A percentile compares a stretch with the other conserved stretches of the same genome.
Conservation (phyloP, 176 grass and related monocot genomes). For the Juncus effusus region DNA sequence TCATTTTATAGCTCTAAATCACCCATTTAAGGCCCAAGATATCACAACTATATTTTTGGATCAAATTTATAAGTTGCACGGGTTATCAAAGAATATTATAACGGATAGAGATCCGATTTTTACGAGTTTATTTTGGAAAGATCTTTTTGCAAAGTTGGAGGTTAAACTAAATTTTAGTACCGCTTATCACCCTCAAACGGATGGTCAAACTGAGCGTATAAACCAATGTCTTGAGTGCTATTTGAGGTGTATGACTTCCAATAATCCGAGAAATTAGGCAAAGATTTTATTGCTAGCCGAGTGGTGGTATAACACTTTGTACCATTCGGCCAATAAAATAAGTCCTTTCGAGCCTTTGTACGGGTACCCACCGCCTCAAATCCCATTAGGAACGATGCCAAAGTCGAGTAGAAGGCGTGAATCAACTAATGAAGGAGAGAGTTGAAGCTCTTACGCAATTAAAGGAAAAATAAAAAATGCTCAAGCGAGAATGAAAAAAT, state of each 20-base stretch:
- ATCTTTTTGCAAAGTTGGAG: neutral
- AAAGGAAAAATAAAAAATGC: neutral
- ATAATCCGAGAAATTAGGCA: neutral
- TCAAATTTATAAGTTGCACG: neutral
- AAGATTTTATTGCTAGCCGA: neutral
- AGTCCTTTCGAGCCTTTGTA: neutral
- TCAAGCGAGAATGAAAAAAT: neutral
- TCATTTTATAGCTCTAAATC: neutral
- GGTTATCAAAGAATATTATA: neutral
- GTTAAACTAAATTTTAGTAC: neutral
- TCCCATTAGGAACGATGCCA: neutral
- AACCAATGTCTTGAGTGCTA: constrained; percentile 2
- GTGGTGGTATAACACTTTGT: neutral
- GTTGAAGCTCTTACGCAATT: neutral
- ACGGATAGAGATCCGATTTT: constrained; percentile 12
- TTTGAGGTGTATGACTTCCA: neutral
- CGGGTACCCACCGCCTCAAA: neutral
- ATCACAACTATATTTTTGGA: neutral
- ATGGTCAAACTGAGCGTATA: neutral
- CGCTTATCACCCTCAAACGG: constrained; percentile 3
- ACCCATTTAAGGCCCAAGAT: neutral
- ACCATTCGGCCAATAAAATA: neutral
- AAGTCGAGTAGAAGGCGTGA: neutral
- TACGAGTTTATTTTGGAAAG: constrained; percentile 13
- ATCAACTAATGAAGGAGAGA: neutral